phyloP scores from a whole-genome alignment of 1,284 basidiomycete species.

The Amylostereum chailletii region DNA sequence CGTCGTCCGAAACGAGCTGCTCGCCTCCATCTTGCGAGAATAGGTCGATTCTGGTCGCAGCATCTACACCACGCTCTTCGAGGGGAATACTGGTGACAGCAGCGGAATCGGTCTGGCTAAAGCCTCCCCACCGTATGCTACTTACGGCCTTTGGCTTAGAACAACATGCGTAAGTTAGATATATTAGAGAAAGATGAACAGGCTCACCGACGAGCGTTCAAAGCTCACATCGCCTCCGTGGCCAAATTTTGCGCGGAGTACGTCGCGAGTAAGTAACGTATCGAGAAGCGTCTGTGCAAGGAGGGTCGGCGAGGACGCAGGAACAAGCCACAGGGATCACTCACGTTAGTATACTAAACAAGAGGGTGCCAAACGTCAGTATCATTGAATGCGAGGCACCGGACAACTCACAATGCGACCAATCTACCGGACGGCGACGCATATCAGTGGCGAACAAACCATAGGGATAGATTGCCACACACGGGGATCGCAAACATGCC shows the following conservation, averaged over 20 bases:
- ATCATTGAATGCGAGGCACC: background rate
- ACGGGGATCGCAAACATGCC: conserved; percentile 37
- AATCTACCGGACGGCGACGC: background rate
- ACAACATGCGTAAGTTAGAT: no score
- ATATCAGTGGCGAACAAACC: background rate
- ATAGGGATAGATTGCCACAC: background rate
- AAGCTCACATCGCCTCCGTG: background rate
- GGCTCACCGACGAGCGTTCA: no score
- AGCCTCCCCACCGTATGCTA: no score
- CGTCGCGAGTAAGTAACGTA: background rate
- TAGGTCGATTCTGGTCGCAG: no score
- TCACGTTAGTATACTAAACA: background rate
- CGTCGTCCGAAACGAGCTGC: no score
- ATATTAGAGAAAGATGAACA: no score
- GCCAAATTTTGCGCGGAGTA: background rate
- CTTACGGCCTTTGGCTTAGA: no score
- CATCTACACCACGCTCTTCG: no score
- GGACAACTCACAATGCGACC: background rate
- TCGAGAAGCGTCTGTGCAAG: background rate
- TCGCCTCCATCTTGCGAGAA: no score
- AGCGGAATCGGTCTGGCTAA: no score
- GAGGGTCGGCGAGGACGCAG: background rate
- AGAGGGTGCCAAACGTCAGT: background rate
- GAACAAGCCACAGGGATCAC: background rate
- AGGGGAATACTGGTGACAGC: no score